phyloP scores from a whole-genome alignment of 176 grass and related monocot species.

The Canna indica region DNA sequence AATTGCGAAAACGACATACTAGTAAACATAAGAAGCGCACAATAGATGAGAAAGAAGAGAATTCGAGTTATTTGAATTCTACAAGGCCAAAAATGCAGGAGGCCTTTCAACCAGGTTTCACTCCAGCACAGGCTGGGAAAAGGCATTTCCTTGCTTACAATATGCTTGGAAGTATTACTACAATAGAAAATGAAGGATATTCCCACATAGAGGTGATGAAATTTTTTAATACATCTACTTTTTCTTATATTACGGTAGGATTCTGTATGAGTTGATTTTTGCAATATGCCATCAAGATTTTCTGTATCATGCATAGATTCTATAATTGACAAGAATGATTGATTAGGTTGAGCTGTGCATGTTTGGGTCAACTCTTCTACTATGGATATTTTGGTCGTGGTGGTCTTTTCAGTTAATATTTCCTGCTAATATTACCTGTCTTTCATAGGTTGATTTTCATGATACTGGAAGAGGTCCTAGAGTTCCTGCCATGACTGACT shows the following conservation, averaged over 20 bases:
- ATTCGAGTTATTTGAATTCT: slow-evolving; percentile 30
- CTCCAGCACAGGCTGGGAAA: slow-evolving; percentile 50
- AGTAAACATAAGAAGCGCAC: slow-evolving; percentile 29
- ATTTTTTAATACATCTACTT: not conserved
- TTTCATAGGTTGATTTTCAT: slow-evolving; percentile 83
- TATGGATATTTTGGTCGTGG: not conserved
- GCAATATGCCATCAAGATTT: no score
- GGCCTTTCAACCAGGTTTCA: slow-evolving; percentile 79
- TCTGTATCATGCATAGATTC: no score
- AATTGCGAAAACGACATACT: slow-evolving; percentile 49
- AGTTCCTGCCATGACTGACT: slow-evolving; percentile 90
- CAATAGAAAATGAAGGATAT: slow-evolving; percentile 71
- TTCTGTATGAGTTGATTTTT: not conserved
- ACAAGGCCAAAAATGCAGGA: slow-evolving; percentile 52
- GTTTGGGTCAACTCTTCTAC: not conserved
- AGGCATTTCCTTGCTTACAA: slow-evolving; percentile 79
- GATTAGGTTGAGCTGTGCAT: not conserved
- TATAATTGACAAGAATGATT: no score
- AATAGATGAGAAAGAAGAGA: slow-evolving; percentile 31
- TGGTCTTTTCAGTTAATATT: slow-evolving; percentile 1
- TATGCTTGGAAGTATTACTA: slow-evolving; percentile 84
- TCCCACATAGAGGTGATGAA: slow-evolving; percentile 75
- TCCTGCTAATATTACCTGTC: not conserved
- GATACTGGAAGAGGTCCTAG: slow-evolving; percentile 96
- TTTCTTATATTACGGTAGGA: not conserved